These are phyloP conservation scores for Fusarium graminum DNA, from an alignment of 2,329 filamentous ascomycete genomes.

Conservation along the genomic window DNA sequence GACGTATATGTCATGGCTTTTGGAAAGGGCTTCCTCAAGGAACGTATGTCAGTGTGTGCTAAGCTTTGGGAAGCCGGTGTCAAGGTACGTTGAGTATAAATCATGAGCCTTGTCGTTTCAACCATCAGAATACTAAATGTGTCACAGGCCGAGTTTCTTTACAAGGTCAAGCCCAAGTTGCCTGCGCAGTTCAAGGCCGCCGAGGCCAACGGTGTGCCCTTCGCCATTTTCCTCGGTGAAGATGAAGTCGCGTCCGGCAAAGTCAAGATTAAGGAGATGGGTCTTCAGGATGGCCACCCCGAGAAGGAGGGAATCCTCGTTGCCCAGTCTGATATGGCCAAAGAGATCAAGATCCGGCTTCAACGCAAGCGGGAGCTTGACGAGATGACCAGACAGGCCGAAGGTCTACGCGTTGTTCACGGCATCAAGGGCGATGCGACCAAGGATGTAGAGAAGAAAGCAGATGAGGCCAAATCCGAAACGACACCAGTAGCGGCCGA, in stretches of 20 bases:
- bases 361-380: conserved; percentile 60
- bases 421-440: conserved; percentile 57
- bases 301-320: conserved; percentile 91
- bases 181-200: conserved; percentile 92
- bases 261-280: conserved; percentile 84
- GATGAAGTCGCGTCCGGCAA: conserved; percentile 87
- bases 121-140: conserved; percentile 42
- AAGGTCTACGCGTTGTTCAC: conserved; percentile 61
- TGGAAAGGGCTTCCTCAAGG: conserved; percentile 85
- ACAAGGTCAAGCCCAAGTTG: conserved; percentile 92
- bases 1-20: conserved; percentile 97
- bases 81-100: conserved; percentile 66
- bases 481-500: conserved; percentile 28
- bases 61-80: conserved; percentile 88
- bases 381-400: conserved; percentile 58
- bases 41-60: conserved; percentile 85
- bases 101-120: neutral
- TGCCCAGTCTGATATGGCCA: conserved; percentile 70
- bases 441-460: conserved; percentile 36
- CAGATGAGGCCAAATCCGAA: conserved; percentile 27
- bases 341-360: conserved; percentile 68
- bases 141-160: conserved; percentile 80
- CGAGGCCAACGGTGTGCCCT: conserved; percentile 82
- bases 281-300: conserved; percentile 82
- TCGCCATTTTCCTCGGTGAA: conserved; percentile 90